Conservation (phyloP, 2,329 filamentous ascomycete genomes). For the Xylaria multiplex region DNA sequence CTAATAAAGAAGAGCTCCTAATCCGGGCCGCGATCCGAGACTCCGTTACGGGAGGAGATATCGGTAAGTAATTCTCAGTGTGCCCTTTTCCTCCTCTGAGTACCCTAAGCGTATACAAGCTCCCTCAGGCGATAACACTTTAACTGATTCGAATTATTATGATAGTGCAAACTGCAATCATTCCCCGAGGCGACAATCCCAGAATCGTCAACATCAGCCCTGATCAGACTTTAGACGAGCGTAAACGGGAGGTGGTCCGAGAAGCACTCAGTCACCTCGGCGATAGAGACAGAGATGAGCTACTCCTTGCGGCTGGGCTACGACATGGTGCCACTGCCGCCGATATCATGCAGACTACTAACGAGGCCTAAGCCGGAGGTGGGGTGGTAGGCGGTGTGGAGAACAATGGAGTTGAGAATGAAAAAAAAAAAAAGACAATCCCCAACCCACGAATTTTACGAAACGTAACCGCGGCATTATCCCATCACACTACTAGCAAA, state of each 20-base stretch:
- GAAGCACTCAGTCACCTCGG: not conserved
- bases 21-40: not conserved
- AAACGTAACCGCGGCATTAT: not conserved
- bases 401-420: not conserved
- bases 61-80: not conserved
- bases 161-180: slow-evolving; percentile 7
- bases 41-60: not conserved
- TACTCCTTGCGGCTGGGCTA: not conserved
- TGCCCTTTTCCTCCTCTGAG: not conserved
- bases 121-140: not conserved
- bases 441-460: not conserved
- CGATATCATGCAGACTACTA: not conserved
- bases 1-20: not conserved
- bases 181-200: not conserved
- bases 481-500: not conserved
- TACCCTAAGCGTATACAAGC: not conserved
- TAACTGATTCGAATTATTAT: not conserved
- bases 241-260: not conserved
- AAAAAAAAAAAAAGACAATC: not conserved
- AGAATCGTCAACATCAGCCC: not conserved
- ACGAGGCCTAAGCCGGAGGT: not conserved
- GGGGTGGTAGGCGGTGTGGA: not conserved
- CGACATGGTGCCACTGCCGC: not conserved
- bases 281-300: not conserved
- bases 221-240: not conserved